Conservation (phyloP, 2,329 filamentous ascomycete species). For the Thielaviopsis euricoi region DNA sequence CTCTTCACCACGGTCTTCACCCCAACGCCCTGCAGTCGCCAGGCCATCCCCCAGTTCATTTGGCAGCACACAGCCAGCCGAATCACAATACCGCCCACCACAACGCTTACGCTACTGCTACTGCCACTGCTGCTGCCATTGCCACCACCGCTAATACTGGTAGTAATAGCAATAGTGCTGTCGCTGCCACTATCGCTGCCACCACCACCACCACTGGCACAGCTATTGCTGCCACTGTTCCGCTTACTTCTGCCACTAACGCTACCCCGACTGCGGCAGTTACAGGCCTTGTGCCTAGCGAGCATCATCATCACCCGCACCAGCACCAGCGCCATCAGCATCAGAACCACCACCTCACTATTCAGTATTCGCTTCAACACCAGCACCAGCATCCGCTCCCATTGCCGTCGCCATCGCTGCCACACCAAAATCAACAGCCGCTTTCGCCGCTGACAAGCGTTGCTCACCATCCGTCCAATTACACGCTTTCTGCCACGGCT, state of each 20-base stretch:
- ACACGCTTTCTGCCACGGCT: neutral
- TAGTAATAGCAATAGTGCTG: neutral
- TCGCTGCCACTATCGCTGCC: too few species aligned
- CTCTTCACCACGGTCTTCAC: neutral
- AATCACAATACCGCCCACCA: constrained; percentile 4
- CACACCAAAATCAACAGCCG: neutral
- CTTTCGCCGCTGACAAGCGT: neutral
- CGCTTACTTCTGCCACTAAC: neutral
- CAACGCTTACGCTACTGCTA: neutral
- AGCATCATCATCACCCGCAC: constrained; percentile 24
- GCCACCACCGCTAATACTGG: neutral
- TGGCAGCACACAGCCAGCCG: constrained; percentile 2
- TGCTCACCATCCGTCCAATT: constrained; percentile 1
- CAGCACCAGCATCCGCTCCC: neutral
- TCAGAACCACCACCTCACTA: constrained; percentile 17
- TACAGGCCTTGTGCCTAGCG: neutral
- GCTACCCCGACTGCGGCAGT: neutral
- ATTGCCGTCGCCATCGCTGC: constrained; percentile 3
- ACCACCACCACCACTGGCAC: neutral
- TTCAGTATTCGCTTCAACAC: constrained; percentile 2
- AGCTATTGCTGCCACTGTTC: neutral
- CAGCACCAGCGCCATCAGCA: constrained; percentile 33
- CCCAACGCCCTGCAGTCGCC: constrained; percentile 1
- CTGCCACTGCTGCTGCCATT: neutral
- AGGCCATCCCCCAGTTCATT: constrained; percentile 2